Evolutionary conservation across 2,329 filamentous ascomycete species (phyloP).

Genomic region (Thelonectria rubi): DNA sequence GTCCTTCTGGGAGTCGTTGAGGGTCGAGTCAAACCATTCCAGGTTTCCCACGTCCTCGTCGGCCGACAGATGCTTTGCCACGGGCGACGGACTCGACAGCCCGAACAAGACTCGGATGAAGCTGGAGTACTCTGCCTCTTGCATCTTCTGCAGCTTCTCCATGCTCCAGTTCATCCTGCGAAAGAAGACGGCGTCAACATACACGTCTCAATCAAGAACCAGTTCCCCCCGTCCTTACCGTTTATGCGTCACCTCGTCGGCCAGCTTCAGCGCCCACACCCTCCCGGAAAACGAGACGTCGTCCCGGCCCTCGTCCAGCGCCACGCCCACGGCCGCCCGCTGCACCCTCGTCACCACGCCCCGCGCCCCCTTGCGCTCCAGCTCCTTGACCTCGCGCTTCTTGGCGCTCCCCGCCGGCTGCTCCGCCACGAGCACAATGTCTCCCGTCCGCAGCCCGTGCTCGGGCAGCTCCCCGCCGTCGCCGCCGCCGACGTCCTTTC

Average conservation of each 20-base stretch:
- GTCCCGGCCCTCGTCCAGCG: slow-evolving; percentile 72
- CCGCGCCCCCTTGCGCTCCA: slow-evolving; percentile 72
- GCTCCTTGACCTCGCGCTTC: slow-evolving; percentile 76
- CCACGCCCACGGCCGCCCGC: slow-evolving; percentile 68
- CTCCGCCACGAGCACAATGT: slow-evolving; percentile 80
- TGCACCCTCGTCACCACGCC: slow-evolving; percentile 76
- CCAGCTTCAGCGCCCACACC: slow-evolving; percentile 73
- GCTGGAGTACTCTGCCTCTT: slow-evolving; percentile 64
- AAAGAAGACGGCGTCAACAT: no score
- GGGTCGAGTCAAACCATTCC: slow-evolving; percentile 67
- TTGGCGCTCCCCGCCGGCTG: slow-evolving; percentile 77
- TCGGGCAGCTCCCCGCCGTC: slow-evolving; percentile 68
- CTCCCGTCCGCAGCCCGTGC: slow-evolving; percentile 79
- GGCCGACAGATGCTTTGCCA: slow-evolving; percentile 52
- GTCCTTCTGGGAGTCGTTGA: slow-evolving; percentile 74
- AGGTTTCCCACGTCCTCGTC: slow-evolving; percentile 58
- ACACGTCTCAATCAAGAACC: no score
- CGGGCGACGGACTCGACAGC: slow-evolving; percentile 60
- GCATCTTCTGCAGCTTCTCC: slow-evolving; percentile 66
- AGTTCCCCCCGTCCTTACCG: slow-evolving; percentile 50
- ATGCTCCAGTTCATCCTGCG: slow-evolving; percentile 70
- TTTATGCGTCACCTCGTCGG: slow-evolving; percentile 73
- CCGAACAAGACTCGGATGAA: slow-evolving; percentile 73
- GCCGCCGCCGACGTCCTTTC: no score
- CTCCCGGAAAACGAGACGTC: slow-evolving; percentile 55